Conservation (phyloP, 192 early-diverging fungal species). For the Funneliformis geosporum region DNA sequence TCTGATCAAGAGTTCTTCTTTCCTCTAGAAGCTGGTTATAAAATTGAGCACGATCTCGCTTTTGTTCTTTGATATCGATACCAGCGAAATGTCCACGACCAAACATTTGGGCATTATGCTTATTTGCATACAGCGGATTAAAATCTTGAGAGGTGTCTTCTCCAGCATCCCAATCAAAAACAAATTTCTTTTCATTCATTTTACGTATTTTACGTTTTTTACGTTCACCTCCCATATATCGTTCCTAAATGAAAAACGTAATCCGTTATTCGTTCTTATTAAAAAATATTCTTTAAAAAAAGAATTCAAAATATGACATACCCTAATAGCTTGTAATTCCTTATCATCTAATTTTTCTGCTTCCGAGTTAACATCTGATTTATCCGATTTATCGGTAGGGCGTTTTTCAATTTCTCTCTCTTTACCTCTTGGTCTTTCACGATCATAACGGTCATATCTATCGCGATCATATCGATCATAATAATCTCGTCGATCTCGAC, state of each 20-base stretch:
- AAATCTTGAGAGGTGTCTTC: slow-evolving; percentile 96
- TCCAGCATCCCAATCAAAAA: slow-evolving; percentile 95
- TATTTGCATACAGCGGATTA: slow-evolving; percentile 85
- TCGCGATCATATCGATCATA: slow-evolving; percentile 41
- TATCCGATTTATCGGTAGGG: slow-evolving; percentile 8
- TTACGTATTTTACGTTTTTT: slow-evolving; percentile 73
- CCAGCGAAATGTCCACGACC: slow-evolving; percentile 88
- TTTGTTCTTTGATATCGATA: slow-evolving; percentile 78
- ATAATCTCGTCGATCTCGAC: slow-evolving; percentile 28
- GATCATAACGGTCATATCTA: slow-evolving; percentile 32
- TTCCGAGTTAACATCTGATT: background rate
- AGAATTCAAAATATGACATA: background rate
- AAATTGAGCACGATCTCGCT: slow-evolving; percentile 63
- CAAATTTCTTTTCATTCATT: slow-evolving; percentile 93
- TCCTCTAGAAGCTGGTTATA: slow-evolving; percentile 67
- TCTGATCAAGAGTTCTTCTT: slow-evolving; percentile 59
- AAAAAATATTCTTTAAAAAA: background rate
- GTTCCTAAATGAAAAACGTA: slow-evolving; percentile 44
- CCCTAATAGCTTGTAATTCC: slow-evolving; percentile 25
- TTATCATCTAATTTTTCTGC: slow-evolving; percentile 22
- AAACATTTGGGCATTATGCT: slow-evolving; percentile 73
- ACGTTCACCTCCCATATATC: slow-evolving; percentile 84
- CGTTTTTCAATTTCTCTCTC: slow-evolving; percentile 13
- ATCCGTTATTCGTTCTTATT: background rate
- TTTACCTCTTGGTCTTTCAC: slow-evolving; percentile 24